Evolutionary conservation across 2,329 filamentous ascomycete species (phyloP), one percentile per base, ranked within the genome.

Genomic region (Eutypa lata): DNA sequence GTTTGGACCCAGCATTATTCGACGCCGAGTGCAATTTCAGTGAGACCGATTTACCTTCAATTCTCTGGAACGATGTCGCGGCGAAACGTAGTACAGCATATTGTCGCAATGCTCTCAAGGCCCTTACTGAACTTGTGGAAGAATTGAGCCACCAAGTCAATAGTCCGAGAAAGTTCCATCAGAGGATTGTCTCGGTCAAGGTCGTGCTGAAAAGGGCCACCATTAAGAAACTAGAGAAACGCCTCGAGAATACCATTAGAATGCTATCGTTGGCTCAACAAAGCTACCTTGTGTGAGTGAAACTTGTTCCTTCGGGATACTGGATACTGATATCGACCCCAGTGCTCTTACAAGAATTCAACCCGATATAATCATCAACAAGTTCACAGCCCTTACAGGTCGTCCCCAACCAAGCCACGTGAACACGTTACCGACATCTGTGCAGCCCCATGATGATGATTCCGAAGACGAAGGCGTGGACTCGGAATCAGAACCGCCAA

Each of bases 1-100:
- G 60, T 19, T 53, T 67, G 3, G 57, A 60, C 37, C 60, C 61
- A 6, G 44, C 58, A 11, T 31, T 66, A 2, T 65, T 53, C 52
- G 59, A 65, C 26, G 42, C 51, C 3, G 57, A 62, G 18, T 52
- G 53, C 16, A 54, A 37, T 2, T 50, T 64, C 7, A 38, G 26
- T 21, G 49, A 57, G 14, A 22, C 42, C 2, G 44, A 11, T 8
- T 10, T 61, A 1, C 50, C 57, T 10, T 21, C 56, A 6, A 49
- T 47, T 3, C 31, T 59, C n/a, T 59, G 55, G 55, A 49, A 60
- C 47, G 37, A 50, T 8, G 26, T 38, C 2, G 56, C 59, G 16
- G 55, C 54, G 10, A 53, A 28, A 24, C 46, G 43, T 11, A 59
- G 55, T 18, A 40, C 56, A 3, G 28, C 14, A 11, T 61, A 64